These are phyloP conservation scores for Candida taoyuanica DNA, from an alignment of 805 yeast species.

Conservation along the genomic window DNA sequence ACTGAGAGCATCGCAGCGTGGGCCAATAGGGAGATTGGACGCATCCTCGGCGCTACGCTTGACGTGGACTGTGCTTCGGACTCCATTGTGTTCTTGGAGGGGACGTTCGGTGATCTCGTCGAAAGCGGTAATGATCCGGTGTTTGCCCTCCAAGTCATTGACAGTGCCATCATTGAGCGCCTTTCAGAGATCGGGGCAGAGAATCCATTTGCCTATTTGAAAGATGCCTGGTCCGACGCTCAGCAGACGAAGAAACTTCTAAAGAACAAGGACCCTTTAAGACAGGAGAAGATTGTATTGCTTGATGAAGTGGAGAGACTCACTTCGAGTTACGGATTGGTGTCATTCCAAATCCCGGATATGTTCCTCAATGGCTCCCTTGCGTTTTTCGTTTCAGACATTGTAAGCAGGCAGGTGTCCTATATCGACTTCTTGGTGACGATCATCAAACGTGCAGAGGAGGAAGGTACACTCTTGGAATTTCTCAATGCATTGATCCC, in stretches of 20 bases:
- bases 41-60: constrained; percentile 21
- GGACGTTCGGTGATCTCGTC: constrained; percentile 22
- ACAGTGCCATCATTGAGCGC: constrained; percentile 49
- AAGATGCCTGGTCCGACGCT: constrained; percentile 39
- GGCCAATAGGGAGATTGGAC: constrained; percentile 5
- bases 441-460: constrained; percentile 52
- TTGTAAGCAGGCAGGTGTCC: constrained; percentile 26
- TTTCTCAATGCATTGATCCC: constrained; percentile 48
- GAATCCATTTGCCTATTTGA: constrained; percentile 45
- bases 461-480: constrained; percentile 62
- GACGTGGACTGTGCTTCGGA: constrained; percentile 13
- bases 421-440: constrained; percentile 49
- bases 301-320: constrained; percentile 46
- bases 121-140: constrained; percentile 20
- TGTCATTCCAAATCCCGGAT: constrained; percentile 66
- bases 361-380: constrained; percentile 30
- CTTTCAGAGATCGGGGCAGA: constrained; percentile 49
- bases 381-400: constrained; percentile 26
- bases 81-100: constrained; percentile 17
- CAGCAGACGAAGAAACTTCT: constrained; percentile 39
- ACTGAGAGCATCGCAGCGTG: constrained; percentile 10
- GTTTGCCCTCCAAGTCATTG: constrained; percentile 30
- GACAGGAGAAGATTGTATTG: constrained; percentile 34
- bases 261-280: constrained; percentile 36
- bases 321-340: constrained; percentile 58